Conservation (phyloP, 2,329 filamentous ascomycete species). For the Akanthomyces dipterigenus region DNA sequence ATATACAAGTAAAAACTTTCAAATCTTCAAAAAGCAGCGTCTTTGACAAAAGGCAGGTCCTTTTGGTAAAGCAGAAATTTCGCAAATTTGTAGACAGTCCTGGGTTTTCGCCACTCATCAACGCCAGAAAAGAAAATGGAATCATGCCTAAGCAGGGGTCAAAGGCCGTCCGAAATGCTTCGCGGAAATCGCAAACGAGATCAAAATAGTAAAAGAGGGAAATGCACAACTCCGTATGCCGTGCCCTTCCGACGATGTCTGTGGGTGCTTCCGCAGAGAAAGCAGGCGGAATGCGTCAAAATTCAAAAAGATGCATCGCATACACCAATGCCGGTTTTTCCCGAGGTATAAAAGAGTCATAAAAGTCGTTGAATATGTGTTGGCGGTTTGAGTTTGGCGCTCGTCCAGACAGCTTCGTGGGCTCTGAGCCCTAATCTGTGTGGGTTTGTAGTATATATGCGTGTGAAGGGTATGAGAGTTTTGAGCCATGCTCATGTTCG, state of each 20-base stretch:
- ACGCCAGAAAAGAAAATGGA: background rate
- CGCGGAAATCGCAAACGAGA: background rate
- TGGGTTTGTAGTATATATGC: background rate
- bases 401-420: background rate
- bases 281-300: background rate
- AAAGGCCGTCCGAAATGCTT: background rate
- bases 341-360: slow-evolving; percentile 6
- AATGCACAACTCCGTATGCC: background rate
- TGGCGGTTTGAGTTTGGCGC: background rate
- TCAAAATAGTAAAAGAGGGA: background rate
- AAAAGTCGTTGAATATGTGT: background rate
- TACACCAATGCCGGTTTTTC: slow-evolving; percentile 3
- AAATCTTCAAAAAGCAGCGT: background rate
- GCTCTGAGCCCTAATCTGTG: slow-evolving; percentile 1
- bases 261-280: background rate
- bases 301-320: background rate
- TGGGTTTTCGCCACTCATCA: background rate
- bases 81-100: background rate
- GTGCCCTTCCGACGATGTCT: background rate
- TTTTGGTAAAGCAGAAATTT: too few relatives aligned
- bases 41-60: too few relatives aligned
- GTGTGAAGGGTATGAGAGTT: background rate
- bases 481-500: background rate
- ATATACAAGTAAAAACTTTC: background rate
- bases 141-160: background rate